Evolutionary conservation across 2,329 filamentous ascomycete species (phyloP), one percentile per base, ranked within the genome.

Genomic region (Lecanicillium sp.): DNA sequence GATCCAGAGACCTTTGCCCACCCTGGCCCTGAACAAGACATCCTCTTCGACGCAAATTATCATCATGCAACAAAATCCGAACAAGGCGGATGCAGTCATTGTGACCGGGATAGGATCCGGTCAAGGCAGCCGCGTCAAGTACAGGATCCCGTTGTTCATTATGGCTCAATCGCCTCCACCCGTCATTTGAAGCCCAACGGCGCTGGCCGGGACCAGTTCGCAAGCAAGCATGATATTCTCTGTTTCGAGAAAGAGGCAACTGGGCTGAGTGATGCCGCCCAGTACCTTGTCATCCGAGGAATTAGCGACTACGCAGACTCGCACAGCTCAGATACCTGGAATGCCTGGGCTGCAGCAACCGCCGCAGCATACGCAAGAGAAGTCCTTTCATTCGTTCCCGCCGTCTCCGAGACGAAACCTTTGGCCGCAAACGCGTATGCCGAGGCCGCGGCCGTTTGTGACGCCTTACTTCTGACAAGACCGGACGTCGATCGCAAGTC

Each of bases 221-320:
- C 52, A 0, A 24, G n/a, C 9, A 30, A 45, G 33, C 33, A 36
- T 36, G 33, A 42, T 2, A 39, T 48, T 0, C 10, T 54, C 0
- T 57, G 55, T 5, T 51, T 60, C 12, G 58, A 60, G 48, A 60
- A 57, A 56, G 58, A 60, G 10, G 56, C 51, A 0, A 55, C 58
- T 2, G 56, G 58, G 0, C 32, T 57, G 0, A 47, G 48, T 19
- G 45, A 47, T 2, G 48, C 48, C 1, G 39, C 61, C 2, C 56
- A 57, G 0, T 65, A 58, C 36, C 27, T 67, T 1, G 55, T 60
- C 0, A 62, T 68, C 7, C 56, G 62, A 2, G 63, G 64, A 0
- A 62, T 67, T 1, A 67, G 59, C 33, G 60, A 65, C 37, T 67
- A 67, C 29, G 58, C 63, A 6, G 66, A 69, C 46, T 59, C 55